phyloP scores from a whole-genome alignment of 179 eudicot species.

The Sideroxylon spinosum region DNA sequence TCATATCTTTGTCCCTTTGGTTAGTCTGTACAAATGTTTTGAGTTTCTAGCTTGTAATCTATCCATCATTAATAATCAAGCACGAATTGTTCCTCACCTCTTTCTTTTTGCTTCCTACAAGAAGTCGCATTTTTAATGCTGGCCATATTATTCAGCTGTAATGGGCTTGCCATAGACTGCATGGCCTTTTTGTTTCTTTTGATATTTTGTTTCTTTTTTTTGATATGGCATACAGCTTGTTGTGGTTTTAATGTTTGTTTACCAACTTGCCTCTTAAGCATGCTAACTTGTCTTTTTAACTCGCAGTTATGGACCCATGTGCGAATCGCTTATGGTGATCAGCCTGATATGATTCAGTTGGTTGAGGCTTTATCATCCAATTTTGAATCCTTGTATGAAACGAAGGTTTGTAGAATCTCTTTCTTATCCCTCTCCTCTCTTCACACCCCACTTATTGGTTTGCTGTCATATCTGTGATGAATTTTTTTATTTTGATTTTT shows the following conservation, averaged over 20 bases:
- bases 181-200: neutral
- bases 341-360: constrained; percentile 45
- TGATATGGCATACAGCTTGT: neutral
- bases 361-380: constrained; percentile 43
- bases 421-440: neutral
- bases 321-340: constrained; percentile 35
- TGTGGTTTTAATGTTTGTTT: neutral
- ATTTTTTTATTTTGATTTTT: too few species aligned
- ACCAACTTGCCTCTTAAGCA: too few species aligned
- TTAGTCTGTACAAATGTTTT: neutral
- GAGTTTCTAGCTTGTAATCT: neutral
- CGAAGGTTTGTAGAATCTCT: constrained; percentile 39
- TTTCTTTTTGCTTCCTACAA: neutral
- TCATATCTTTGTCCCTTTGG: neutral
- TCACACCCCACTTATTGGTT: neutral
- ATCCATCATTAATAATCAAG: neutral
- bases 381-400: constrained; percentile 46
- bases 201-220: too few species aligned
- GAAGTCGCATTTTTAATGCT: neutral
- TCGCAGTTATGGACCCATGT: constrained; percentile 55
- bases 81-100: neutral
- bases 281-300: constrained; percentile 9
- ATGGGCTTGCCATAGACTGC: constrained; percentile 6
- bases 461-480: too few species aligned
- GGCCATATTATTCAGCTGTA: neutral